Base-by-base conservation (phyloP, 192 early-diverging fungal species). In the Jimgerdemannia lactiflua region DNA sequence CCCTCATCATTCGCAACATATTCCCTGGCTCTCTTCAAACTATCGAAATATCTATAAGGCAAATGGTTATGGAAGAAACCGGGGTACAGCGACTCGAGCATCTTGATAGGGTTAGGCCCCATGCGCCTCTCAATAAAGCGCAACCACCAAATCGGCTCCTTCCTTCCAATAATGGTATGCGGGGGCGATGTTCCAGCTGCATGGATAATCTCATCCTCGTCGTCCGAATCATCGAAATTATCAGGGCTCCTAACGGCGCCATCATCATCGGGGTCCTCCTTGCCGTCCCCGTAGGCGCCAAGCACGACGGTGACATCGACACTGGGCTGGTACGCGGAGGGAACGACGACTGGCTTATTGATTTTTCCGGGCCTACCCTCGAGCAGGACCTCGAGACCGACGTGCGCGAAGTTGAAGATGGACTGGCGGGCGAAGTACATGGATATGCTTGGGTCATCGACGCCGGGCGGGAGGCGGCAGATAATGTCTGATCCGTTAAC, bases 401-500 rank as follows among this genome's bases (percentile, higher is more conserved):
- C 69, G 68, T 82, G 80, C 3, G 74, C 69, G 42, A 78, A 82
- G 64, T 82, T 82, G 63, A 82, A 82, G 42, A 82, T 75, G 43
- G 77, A 76, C 4, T 67, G 73, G 1, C 43, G 59, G 3, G 44
- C 29, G n/a, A 76, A 43, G 39, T 73, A 78, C 42, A 54, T 66
- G 18, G 64, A 66, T 65, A 84, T 59, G 3, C 42, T 75, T 17
- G 64, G 76, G 64, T 80, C 70, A 29, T 83, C 74, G 42, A 72
- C 80, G 6, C 84, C 78, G 18, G 75, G 79, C 19, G 87, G 85
- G 59, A 87, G 40, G n/a, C 65, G 74, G 14, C 80, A 74, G 19
- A 87, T 67, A 43, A 87, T 75, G 64, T 89, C 87, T 6, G 72
- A 74, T 67, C 87, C 78, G 69, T 81, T 73, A 11, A 85, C 78